Evolutionary conservation across 1,284 basidiomycete genomes (phyloP).

Genomic region (Bondarzewia mesenterica): DNA sequence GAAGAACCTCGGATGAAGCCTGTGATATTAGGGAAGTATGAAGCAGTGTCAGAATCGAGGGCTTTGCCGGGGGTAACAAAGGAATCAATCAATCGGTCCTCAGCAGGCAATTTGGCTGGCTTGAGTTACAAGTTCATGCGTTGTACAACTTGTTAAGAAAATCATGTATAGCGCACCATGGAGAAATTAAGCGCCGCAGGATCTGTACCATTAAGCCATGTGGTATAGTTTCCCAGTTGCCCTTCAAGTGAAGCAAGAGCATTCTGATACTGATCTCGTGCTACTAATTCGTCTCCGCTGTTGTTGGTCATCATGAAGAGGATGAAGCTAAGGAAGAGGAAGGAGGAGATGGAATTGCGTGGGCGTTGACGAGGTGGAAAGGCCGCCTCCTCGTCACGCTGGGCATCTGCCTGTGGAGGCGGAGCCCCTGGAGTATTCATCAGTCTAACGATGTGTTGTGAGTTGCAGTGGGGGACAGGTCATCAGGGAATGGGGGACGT

Average conservation of each 20-base stretch:
- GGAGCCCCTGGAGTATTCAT: too few species aligned
- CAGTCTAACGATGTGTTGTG: too few species aligned
- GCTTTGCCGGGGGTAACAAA: constrained; percentile 38
- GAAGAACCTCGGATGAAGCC: constrained; percentile 64
- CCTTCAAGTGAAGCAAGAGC: constrained; percentile 46
- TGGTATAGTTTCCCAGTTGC: constrained; percentile 61
- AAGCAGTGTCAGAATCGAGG: constrained; percentile 37
- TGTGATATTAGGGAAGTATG: constrained; percentile 70
- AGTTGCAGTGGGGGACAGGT: too few species aligned
- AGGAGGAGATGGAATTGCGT: constrained; percentile 57
- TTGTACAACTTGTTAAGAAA: not conserved
- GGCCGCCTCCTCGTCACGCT: not conserved
- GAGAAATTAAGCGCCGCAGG: constrained; percentile 43
- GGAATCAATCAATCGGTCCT: constrained; percentile 40
- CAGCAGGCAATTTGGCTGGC: constrained; percentile 40
- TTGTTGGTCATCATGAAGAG: constrained; percentile 71
- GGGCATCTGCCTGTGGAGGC: not conserved
- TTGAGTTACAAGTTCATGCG: constrained; percentile 19
- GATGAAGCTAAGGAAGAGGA: constrained; percentile 65
- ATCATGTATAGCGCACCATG: constrained; percentile 38
- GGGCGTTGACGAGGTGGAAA: constrained; percentile 22
- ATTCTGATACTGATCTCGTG: constrained; percentile 55
- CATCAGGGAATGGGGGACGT: too few species aligned
- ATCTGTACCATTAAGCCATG: constrained; percentile 63
- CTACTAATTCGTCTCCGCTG: constrained; percentile 49